Evolutionary conservation across 805 yeast species (phyloP), one percentile per base, ranked within the genome.

Genomic region (Nakazawaea holstii): DNA sequence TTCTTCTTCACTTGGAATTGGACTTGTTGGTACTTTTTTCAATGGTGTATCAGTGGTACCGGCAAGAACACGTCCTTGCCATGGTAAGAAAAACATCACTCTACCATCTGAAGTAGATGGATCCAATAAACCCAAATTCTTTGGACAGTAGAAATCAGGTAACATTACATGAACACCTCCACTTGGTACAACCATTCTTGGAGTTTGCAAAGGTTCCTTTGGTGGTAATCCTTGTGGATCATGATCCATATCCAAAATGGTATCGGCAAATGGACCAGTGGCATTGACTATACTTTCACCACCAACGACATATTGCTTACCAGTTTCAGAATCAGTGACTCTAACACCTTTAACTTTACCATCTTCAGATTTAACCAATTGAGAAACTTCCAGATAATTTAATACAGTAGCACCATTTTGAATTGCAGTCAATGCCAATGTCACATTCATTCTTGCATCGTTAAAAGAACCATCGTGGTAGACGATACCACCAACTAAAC

Each of bases 11-110:
- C 83, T 73, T 28, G 98, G 96, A 43, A 80, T 76, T 48, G 97
- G 97, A 59, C 76, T 80, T 55, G 74, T 81, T 39, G 88, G 87
- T 46, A 84, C 80, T 53, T 72, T 71, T 53, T 77, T 78, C 69
- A 84, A 68, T 39, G 97, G 95, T 45, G 88, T 84, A 70, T 91
- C 98, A 48, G 98, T 91, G 52, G 98, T 91, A 64, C 98, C 98
- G 49, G 96, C 97, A 55, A 91, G 74, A 31, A 91, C 95, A 65
- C 90, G 87, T 6, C 97, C 96, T 72, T 90, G 97, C 97, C 97
- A 91, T 57, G 98, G 98, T 65, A 91, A 74, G 73, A 92, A 91
- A 70, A 91, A 91, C 86, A 92, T 87, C 45, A 91, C 97, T 68
- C 98, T 82, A 49, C 97, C 97, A 64, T 91, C 98, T 31, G 92